Evolutionary conservation across 768 basidiomycete species (phyloP), one percentile per base, ranked within the genome.

Genomic region (Rhodocollybia butyracea): DNA sequence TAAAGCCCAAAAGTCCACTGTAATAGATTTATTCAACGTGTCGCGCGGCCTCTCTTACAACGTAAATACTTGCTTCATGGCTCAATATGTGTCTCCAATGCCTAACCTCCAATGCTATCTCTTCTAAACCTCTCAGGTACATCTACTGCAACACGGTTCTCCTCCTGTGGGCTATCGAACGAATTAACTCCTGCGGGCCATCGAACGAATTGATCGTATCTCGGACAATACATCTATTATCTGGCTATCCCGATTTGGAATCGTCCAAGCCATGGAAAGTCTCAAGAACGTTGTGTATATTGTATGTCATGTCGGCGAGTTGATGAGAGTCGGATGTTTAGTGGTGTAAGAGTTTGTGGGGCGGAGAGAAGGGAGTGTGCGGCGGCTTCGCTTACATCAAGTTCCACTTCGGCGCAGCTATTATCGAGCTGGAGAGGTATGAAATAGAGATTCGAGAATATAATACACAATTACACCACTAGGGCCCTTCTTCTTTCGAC

Each of bases 121-220:
- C 60, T 63, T 89, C 88, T 2, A 89, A 90, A 62, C 80, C 89
- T 17, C 75, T 90, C n/a, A 82, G 88, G 57, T 84, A 90, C 67
- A 84, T 90, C 54, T 90, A 90, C 70, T 90, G 90, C 72, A 86
- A 89, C 67, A 79, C 83, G 15, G 86, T 89, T 24, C 73, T 90
- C 13, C 76, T 89, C 45, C 75, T 90, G 5, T 80, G 88, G 40
- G 89, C 89, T 2, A 78, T 89, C 22, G 73, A 82, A 3, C 81
- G 88, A 21, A 74, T 88, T n/a, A 1, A 80, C 81, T 5, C 83
- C 84, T n/a, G n/a, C n/a, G n/a, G n/a, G n/a, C n/a, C n/a, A n/a
- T n/a, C n/a, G n/a, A n/a, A n/a, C n/a, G n/a, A n/a, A n/a, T n/a
- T n/a, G n/a, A n/a, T n/a, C n/a, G 3, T 87, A 86, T 61, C 73